Base-by-base conservation (phyloP, 2,329 filamentous ascomycete species). In the Bipolaris victoriae region DNA sequence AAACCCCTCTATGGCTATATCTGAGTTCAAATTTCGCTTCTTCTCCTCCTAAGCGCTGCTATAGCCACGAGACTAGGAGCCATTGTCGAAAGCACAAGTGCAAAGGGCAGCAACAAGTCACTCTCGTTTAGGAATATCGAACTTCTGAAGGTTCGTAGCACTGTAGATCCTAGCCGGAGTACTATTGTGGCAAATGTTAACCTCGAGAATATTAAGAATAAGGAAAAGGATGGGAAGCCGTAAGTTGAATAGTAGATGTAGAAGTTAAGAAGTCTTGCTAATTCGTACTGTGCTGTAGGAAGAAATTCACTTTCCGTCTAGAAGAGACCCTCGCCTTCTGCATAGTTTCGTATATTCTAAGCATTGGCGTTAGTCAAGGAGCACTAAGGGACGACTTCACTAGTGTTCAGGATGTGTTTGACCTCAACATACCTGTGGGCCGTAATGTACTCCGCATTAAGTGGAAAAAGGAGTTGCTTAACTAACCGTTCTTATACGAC, bases 11-110 rank as follows among this genome's bases (percentile, higher is more conserved):
- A 67, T 58, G 50, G 64, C 15, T 65, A 54, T 48, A 62, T 67
- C 36, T 52, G 57, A 49, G 47, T 66, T 20, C 41, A 64, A 16
- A 61, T 69, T 41, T 63, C 49, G 16, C 57, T 64, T 11, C 66
- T 69, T 40, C 58, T 69, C 9, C 63, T 69, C 11, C 57, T 69
- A 15, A 64, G 58, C 44, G 62, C 62, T 36, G 61, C 59, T 58
- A 69, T 49, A 46, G 63, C 52, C 22, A 66, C 57, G 33, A 49
- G 60, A 37, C 66, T 53, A 33, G 51, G 61, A 52, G 61, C 64
- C 6, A 41, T 66, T n/a, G 50, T 52, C n/a, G 31, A 52, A 37
- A 52, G 49, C n/a, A 31, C 49, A 16, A 52, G 40, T 13, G 31
- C 31, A 2, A 45, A 52, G 16, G 49, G 29, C 20, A 52, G 40